phyloP scores from a whole-genome alignment of 106 monocot genomes.

The Iris macrosiphon region DNA sequence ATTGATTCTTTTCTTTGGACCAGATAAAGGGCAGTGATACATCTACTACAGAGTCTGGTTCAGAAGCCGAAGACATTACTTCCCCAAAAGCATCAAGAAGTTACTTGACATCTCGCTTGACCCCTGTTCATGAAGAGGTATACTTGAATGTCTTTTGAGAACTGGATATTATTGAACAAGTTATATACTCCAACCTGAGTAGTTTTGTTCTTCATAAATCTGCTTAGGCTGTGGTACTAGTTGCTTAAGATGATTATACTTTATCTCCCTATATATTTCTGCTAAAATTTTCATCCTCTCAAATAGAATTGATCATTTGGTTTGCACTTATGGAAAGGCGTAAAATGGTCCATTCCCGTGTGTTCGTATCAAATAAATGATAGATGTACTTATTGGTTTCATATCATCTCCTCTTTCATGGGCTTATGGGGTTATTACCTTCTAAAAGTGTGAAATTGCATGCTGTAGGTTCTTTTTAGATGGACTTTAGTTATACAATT shows the following conservation, averaged over 20 bases:
- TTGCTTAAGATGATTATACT: background rate
- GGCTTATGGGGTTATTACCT: no score
- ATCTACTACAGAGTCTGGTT: slow-evolving; percentile 48
- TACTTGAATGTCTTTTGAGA: background rate
- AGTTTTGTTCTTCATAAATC: background rate
- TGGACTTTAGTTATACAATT: no score
- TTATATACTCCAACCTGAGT: background rate
- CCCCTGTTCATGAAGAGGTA: slow-evolving; percentile 64
- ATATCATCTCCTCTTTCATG: no score
- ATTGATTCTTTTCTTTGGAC: background rate
- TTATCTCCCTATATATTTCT: no score
- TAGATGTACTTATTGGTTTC: no score
- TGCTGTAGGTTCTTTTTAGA: no score
- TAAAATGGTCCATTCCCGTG: no score
- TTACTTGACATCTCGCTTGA: slow-evolving; percentile 23
- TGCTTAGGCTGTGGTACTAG: background rate
- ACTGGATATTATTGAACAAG: background rate
- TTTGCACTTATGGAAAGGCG: no score
- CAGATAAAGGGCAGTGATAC: slow-evolving; percentile 45
- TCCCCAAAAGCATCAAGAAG: slow-evolving; percentile 22
- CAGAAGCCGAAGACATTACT: slow-evolving; percentile 40
- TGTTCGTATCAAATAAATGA: no score
- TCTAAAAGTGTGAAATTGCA: no score
- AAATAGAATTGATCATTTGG: no score
- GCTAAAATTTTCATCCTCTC: no score